Evolutionary conservation across 2,329 filamentous ascomycete species (phyloP), one percentile per base, ranked within the genome.

Genomic region (Pezicula radicicola): DNA sequence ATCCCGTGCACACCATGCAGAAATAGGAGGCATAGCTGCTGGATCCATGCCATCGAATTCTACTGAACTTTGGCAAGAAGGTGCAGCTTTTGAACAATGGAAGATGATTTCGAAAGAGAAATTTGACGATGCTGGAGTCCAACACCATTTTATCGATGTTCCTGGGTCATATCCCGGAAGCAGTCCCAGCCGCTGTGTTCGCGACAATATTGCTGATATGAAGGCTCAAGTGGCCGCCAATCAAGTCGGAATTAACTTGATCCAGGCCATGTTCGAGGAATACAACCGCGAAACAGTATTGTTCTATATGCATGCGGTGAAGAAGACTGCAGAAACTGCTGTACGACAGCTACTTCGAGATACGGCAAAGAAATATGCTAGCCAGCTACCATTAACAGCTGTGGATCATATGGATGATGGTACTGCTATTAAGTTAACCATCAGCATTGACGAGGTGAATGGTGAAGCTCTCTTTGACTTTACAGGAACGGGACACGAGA

Each of bases 321-420:
- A 43, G 27, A 27, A 36, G n/a, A 49, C 33, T 21, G 47, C 47
- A 8, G 47, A 49, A 6, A 21, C 28, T n/a, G 47, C 36, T 5
- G 39, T 49, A 4, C 18, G 39, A 10, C 13, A 33, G 9, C 16
- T 41, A 6, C 47, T 49, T 18, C 30, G 45, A 41, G n/a, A 48
- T 12, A 30, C 40, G 10, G 21, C 48, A 3, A 76, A 77, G 52
- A 78, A 81, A 21, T 88, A 28, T 16, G 25, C 42, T 93, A 0
- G 84, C 89, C 59, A 85, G 87, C 63, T 92, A 91, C 69, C 92
- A 9, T 76, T 93, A 0, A 76, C 80, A 13, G 86, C 89, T 0
- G 74, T 84, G 2, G 89, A 93, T 63, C 55, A 89, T 93, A 92
- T 93, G 87, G 89, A 94, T 58, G 89, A 94, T 59, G 89, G 89